Evolutionary conservation across 164 flowering plant species (phyloP), one percentile per base, ranked within the genome.

Genomic region (Litsea cubeba): DNA sequence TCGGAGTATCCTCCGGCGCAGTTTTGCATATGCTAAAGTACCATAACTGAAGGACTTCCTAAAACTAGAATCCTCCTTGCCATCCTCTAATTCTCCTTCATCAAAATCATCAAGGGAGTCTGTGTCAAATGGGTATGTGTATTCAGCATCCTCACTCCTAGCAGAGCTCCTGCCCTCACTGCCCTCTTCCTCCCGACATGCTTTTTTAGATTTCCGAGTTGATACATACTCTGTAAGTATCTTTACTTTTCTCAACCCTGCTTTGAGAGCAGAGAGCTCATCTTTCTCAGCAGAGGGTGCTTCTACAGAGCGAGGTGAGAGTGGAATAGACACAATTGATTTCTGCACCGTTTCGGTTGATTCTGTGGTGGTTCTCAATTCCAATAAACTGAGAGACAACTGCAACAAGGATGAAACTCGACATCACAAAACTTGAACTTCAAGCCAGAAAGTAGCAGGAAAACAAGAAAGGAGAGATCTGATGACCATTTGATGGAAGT

Each of bases 211-310:
- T 77, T 84, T 90, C 74, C 93, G 83, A 69, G 88, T 70, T 1
- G 98, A 92, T 3, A 96, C 97, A 78, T 79, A 93, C 26, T 85
- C 95, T 1, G 90, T 92, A 54, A 94, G 83, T 60, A 91, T 91
- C 80, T 89, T 96, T 10, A 96, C 98, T 82, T 91, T 96, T 71
- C 92, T 88, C 14, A 96, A 84, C 71, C 99, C 90, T 64, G 98
- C 99, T 87, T 96, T 94, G 12, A 96, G 85, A 54, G 97, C 97
- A 80, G 99, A 94, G 76, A 92, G 82, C 75, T 96, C 99, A 75
- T 94, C 94, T 81, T 88, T 94, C 80, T 90, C 97, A 7, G 80
- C 10, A 2, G 90, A 40, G 23, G 75, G 68, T 71, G 83, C 76
- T 75, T 85, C 93, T 72, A 75, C 89, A 10, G 87, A 32, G 25